phyloP scores from a whole-genome alignment of 192 early-diverging fungal genomes.

The Rhizophagus sp. region DNA sequence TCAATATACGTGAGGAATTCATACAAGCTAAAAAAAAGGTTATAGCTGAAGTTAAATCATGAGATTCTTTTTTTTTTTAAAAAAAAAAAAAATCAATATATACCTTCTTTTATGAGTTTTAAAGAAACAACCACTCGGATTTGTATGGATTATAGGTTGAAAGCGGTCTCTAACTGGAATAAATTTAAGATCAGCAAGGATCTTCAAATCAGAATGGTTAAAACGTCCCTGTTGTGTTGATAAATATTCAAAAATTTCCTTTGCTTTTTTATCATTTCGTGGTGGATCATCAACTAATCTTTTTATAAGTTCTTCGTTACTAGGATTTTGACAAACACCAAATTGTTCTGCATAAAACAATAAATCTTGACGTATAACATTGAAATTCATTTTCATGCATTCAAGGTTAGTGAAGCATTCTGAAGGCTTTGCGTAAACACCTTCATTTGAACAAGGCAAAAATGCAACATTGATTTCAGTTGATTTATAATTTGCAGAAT shows the following conservation, averaged over 20 bases:
- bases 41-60: too few relatives aligned
- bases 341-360: conserved; percentile 56
- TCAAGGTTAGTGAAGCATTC: conserved; percentile 67
- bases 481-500: conserved; percentile 50
- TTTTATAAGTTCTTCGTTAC: conserved; percentile 37
- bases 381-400: conserved; percentile 65
- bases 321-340: conserved; percentile 65
- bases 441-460: conserved; percentile 52
- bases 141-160: too few relatives aligned
- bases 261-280: conserved; percentile 43
- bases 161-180: conserved; percentile 54
- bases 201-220: conserved; percentile 50
- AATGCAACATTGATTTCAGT: conserved; percentile 53
- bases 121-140: too few relatives aligned
- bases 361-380: conserved; percentile 59
- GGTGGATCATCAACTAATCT: conserved; percentile 40
- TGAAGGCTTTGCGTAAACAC: conserved; percentile 51
- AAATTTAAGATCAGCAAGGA: conserved; percentile 52
- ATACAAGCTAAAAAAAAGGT: conserved; percentile 37
- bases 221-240: conserved; percentile 63
- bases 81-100: conserved; percentile 37
- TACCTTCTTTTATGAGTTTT: background rate
- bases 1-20: conserved; percentile 62
- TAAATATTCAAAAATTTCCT: conserved; percentile 66
- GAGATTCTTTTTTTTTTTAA: too few relatives aligned